These are phyloP conservation scores for Mycena amicta DNA, from an alignment of 768 basidiomycete species.

Conservation along the genomic window DNA sequence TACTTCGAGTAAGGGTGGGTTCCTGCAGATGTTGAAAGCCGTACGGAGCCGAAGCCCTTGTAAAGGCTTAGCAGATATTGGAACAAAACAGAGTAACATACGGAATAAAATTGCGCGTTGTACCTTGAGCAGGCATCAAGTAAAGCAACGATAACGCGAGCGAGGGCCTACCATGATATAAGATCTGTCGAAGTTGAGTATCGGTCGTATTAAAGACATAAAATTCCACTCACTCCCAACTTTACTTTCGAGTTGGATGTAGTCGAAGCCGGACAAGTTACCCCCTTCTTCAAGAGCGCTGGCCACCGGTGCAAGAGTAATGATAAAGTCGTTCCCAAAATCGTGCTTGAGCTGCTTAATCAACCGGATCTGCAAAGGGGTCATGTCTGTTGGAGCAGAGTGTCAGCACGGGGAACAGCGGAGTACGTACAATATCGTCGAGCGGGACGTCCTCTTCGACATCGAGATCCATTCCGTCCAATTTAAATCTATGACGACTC, in stretches of 20 bases:
- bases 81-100: neutral
- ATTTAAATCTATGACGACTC: constrained; percentile 17
- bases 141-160: neutral
- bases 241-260: constrained; percentile 21
- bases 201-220: too few relatives aligned
- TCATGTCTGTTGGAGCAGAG: neutral
- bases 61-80: neutral
- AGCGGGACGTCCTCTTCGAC: constrained; percentile 24
- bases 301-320: constrained; percentile 30
- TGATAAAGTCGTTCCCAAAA: constrained; percentile 28
- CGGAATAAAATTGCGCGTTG: constrained; percentile 30
- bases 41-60: neutral
- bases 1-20: too few relatives aligned
- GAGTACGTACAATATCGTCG: constrained; percentile 18
- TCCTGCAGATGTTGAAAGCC: too few relatives aligned
- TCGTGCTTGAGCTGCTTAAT: constrained; percentile 24
- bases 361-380: constrained; percentile 12
- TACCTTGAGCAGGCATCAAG: constrained; percentile 13
- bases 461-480: constrained; percentile 31
- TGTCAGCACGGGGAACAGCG: constrained; percentile 12
- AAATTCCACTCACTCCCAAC: too few relatives aligned
- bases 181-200: too few relatives aligned
- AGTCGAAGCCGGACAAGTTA: constrained; percentile 31
- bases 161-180: constrained; percentile 14
- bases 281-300: constrained; percentile 24